Evolutionary conservation across 2,329 filamentous ascomycete genomes (phyloP).

Genomic region (Diaporthe velutina): DNA sequence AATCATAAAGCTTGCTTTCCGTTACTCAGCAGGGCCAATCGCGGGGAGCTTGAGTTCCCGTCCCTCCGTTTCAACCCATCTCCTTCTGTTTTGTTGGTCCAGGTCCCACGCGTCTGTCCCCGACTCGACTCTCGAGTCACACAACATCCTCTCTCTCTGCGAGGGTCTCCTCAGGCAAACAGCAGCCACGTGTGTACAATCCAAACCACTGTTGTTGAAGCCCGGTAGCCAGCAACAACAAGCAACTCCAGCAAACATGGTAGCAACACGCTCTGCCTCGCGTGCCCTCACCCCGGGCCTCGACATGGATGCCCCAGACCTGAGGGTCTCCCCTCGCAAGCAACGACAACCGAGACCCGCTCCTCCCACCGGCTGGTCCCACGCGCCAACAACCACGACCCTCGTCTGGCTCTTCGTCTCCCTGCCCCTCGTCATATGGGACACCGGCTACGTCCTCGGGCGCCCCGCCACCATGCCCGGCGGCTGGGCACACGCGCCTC

Average conservation of each 20-base stretch:
- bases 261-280: conserved; percentile 39
- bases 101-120: not conserved
- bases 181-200: not conserved
- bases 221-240: not conserved
- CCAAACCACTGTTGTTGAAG: not conserved
- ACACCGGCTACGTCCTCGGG: conserved; percentile 81
- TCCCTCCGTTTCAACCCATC: conserved; percentile 22
- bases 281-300: conserved; percentile 34
- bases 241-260: conserved; percentile 26
- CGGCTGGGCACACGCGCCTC: conserved; percentile 76
- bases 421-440: conserved; percentile 85
- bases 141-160: conserved; percentile 1
- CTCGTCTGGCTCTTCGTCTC: conserved; percentile 81
- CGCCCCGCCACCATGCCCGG: conserved; percentile 87
- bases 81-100: not conserved
- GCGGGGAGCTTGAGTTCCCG: conserved; percentile 26
- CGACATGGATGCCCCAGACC: conserved; percentile 23
- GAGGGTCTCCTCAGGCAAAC: not conserved
- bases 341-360: conserved; percentile 24
- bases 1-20: not conserved
- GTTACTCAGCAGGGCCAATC: not conserved
- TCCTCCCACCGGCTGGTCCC: conserved; percentile 52
- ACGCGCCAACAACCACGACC: conserved; percentile 59
- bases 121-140: not conserved
- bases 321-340: conserved; percentile 28